Base-by-base conservation (phyloP, 192 early-diverging fungal species). In the Coemansia javaensis region DNA sequence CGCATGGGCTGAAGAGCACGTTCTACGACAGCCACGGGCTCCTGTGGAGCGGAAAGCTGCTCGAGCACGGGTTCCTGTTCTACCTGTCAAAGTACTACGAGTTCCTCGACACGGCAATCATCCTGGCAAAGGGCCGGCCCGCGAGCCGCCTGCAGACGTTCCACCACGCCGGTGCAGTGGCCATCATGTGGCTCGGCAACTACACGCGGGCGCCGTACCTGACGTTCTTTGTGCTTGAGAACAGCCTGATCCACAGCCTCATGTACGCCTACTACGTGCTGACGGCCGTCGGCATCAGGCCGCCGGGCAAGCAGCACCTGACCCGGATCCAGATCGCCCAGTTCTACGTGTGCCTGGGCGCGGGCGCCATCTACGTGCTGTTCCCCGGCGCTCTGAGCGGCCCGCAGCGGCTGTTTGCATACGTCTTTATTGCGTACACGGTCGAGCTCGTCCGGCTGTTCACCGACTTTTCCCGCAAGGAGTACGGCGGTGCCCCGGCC, bases 21-120 rank as follows among this genome's bases (percentile, higher is more conserved):
- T 81, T 86, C 46, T 89, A 85, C 60, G 85, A 91, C 57, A 62
- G 46, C 34, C 64, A 82, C 32, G 32, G 63, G 35, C 71, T 59
- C 25, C 72, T 90, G 34, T 88, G 87, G 82, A 77, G 80, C 40
- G 60, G 69, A 44, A 69, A 75, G 41, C 80, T 90, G 32, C 81
- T 79, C 27, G 84, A 84, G 67, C 89, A 85, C 74, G 83, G 85
- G 13, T 90, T 85, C 32, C 56, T 89, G 46, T 93, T 93, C 69
- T 93, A 93, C 68, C 82, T 93, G 28, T 88, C 85, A 50, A 90
- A 90, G 69, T 88, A 82, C 66, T 93, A 90, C 68, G 90, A 93
- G 71, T 79, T 93, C 44, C 68, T 93, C 42, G 90, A 93, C 61
- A 93, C 90, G 22, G 78, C 81, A 33, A 90, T 93, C 59, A 86